These are phyloP conservation scores for Fusarium xylarioides DNA, from an alignment of 2,329 filamentous ascomycete genomes.

Conservation along the genomic window DNA sequence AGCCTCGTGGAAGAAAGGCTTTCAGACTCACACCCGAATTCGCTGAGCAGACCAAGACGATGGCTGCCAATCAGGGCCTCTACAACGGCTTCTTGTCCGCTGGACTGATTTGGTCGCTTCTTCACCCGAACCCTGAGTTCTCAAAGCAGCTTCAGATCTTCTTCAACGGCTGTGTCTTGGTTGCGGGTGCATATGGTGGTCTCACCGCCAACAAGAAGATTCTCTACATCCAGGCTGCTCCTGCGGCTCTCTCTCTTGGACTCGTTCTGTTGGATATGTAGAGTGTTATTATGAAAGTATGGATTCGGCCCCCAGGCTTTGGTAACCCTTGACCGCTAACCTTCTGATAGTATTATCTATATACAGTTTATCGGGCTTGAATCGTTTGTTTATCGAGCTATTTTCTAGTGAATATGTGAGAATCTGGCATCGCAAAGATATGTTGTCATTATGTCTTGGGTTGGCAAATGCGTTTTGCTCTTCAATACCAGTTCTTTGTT, in stretches of 20 bases:
- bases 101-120: slow-evolving; percentile 58
- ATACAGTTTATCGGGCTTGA: not conserved
- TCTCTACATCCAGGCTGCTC: slow-evolving; percentile 53
- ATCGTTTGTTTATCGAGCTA: not conserved
- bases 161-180: slow-evolving; percentile 56
- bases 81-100: slow-evolving; percentile 64
- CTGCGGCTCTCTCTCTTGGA: slow-evolving; percentile 42
- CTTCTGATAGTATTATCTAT: not conserved
- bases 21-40: slow-evolving; percentile 57
- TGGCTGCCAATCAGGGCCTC: slow-evolving; percentile 62
- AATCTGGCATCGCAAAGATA: accelerated
- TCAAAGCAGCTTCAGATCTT: slow-evolving; percentile 57
- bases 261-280: slow-evolving; percentile 41
- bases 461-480: not conserved
- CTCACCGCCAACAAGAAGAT: slow-evolving; percentile 54
- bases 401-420: not conserved
- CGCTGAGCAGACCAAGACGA: slow-evolving; percentile 53
- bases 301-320: not conserved
- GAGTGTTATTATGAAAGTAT: not conserved
- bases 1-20: slow-evolving; percentile 54
- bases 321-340: not conserved
- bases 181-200: slow-evolving; percentile 58
- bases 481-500: not conserved
- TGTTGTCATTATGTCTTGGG: not conserved
- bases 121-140: slow-evolving; percentile 54